A percentile compares a stretch with the other conserved stretches of the same genome.
These are phyloP conservation scores for Pseudocercospora fuligena DNA, from an alignment of 2,329 filamentous ascomycete species.

Conservation along the genomic window DNA sequence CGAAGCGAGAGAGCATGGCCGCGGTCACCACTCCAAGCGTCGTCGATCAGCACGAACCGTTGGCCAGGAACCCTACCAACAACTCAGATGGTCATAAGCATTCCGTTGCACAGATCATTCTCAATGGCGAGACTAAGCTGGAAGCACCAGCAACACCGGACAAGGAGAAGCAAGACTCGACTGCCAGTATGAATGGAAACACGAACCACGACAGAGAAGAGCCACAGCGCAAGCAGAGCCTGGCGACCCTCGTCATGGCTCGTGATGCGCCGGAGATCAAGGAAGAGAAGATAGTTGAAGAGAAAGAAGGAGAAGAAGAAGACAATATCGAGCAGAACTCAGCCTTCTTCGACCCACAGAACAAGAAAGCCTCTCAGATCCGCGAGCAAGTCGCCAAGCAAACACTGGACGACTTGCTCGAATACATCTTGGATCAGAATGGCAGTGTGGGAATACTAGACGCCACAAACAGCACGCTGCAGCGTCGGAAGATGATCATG, in stretches of 20 bases:
- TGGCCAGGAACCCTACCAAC: slow-evolving; percentile 20
- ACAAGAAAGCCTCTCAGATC: slow-evolving; percentile 78
- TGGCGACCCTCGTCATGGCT: slow-evolving; percentile 28
- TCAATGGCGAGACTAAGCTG: slow-evolving; percentile 59
- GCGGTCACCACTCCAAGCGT: slow-evolving; percentile 27
- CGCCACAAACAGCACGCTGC: slow-evolving; percentile 93
- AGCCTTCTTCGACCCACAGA: slow-evolving; percentile 90
- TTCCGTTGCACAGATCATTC: slow-evolving; percentile 60
- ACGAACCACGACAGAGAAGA: slow-evolving; percentile 38
- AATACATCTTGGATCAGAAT: slow-evolving; percentile 81
- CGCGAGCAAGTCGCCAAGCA: slow-evolving; percentile 91
- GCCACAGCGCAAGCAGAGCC: slow-evolving; percentile 26
- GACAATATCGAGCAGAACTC: slow-evolving; percentile 83
- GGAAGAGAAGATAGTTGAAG: slow-evolving; percentile 13
- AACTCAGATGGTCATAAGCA: slow-evolving; percentile 1
- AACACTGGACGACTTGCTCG: slow-evolving; percentile 87
- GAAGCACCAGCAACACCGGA: slow-evolving; percentile 41
- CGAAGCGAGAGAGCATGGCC: slow-evolving; percentile 32
- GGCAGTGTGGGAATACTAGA: slow-evolving; percentile 95
- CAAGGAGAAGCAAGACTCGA: slow-evolving; percentile 9
- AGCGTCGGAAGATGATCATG: slow-evolving; percentile 75
- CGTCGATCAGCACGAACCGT: slow-evolving; percentile 29
- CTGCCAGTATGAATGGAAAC: slow-evolving; percentile 30
- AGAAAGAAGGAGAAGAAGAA: slow-evolving; percentile 33
- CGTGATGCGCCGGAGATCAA: slow-evolving; percentile 24